A percentile compares a stretch with the other conserved stretches of the same genome.
Evolutionary conservation across 495 filamentous ascomycete species (phyloP).

Genomic region (Paragyromitra xinjiangensis): DNA sequence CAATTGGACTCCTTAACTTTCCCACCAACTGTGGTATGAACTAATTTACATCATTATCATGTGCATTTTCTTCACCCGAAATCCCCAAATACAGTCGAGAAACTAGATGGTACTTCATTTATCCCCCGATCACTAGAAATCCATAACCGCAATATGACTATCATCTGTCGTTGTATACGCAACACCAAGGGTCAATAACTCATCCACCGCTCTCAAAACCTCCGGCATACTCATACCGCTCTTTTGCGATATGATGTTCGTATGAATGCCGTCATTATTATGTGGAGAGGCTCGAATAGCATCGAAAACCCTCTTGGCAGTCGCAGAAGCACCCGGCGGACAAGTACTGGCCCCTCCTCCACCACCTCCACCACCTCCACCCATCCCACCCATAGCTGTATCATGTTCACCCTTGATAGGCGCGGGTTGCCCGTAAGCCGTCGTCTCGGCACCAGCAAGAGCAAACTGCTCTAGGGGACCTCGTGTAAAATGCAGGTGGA

Average conservation of each 20-base stretch:
- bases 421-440: constrained; percentile 49
- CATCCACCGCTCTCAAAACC: constrained; percentile 77
- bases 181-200: constrained; percentile 74
- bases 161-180: constrained; percentile 95
- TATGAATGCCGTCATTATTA: constrained; percentile 80
- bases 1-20: not conserved
- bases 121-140: constrained; percentile 32
- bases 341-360: constrained; percentile 33
- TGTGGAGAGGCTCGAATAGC: constrained; percentile 68
- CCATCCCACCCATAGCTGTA: constrained; percentile 57
- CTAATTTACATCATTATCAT: constrained; percentile 35
- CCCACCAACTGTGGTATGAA: constrained; percentile 10
- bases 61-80: not conserved
- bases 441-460: constrained; percentile 51
- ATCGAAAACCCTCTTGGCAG: constrained; percentile 73
- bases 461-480: constrained; percentile 66
- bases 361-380: constrained; percentile 38
- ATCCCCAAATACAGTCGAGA: constrained; percentile 22
- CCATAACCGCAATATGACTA: constrained; percentile 57
- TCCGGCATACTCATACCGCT: constrained; percentile 71
- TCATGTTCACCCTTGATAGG: constrained; percentile 66
- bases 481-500: constrained; percentile 86
- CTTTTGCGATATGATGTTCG: constrained; percentile 74
- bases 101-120: constrained; percentile 4
- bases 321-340: constrained; percentile 64